Base-by-base conservation (phyloP, 2,329 filamentous ascomycete genomes). In the Aspergillus sp. region DNA sequence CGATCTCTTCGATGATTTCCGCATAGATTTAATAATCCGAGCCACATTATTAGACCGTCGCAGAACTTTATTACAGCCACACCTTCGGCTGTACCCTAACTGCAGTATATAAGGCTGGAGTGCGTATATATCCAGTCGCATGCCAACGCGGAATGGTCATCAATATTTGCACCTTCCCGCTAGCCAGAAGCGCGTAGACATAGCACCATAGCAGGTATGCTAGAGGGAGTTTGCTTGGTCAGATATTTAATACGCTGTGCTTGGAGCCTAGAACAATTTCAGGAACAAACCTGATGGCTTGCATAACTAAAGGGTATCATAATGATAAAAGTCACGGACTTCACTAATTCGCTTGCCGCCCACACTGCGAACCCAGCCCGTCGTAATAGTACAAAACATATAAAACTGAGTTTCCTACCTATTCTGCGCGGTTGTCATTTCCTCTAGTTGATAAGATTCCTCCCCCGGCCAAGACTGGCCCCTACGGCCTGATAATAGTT, bases 401-500 rank as follows among this genome's bases (percentile, higher is more conserved):
- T 23, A 15, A 11, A 31, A 11, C 8, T 31, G 27, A 31, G 27
- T 31, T 31, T n/a, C 12, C 47, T 63, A 63, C 35, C 37, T 41
- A 23, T 44, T 48, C 14, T 54, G 35, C 4, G 49, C 58, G n/a
- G 66, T 27, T 3, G 58, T 39, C 24, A 59, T 50, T 19, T 69
- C 65, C 14, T 64, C 62, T 15, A 72, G 60, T 21, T 66, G 63
- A 40, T 70, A 72, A 12, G 49, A 56, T 23, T 70, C 68, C n/a
- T 64, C 64, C 1, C 37, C 33, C 19, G 59, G 45, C 40, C 60
- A 62, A 14, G 58, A 59, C 4, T 52, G 64, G 27, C 58, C 55
- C 19, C 63, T 55, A 3, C 55, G 62, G 15, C 59, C 55, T 3
- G 64, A 53, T 6, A 64, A 54, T 27, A 69, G 67, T 33, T 73